Base-by-base conservation (phyloP, 108 stramenopile genomes). In the Craspedostauros australis region DNA sequence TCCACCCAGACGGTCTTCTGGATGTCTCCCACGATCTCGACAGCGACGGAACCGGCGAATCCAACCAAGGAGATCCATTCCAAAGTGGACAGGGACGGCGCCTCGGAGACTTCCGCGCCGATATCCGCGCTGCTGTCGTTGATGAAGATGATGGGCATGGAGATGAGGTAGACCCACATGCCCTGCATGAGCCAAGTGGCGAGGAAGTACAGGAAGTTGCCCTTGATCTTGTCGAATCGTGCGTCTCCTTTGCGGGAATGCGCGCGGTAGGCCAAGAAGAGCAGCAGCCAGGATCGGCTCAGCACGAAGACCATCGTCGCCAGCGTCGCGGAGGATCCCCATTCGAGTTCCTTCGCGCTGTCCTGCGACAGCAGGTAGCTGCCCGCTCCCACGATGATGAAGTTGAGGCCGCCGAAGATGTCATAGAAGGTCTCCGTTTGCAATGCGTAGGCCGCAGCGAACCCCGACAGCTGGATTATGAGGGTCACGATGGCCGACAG, bases 181-280 rank as follows among this genome's bases (percentile, higher is more conserved):
- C 57, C 82, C 43, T 84, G 82, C 8, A 67, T 73, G 58, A 80
- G 77, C 82, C 82, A 84, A 59, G 52, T 77, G 5, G 80, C 56
- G 31, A 74, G 60, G 37, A 84, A 80, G 0, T 50, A 32, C 4
- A 62, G 62, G 18, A 52, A 40, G 31, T 72, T 77, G 24, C 71
- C 62, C 29, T 66, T 36, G 3, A 75, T 73, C 50, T 70, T 72
- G 38, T 84, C 78, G 49, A 84, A 84, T 65, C 82, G 45, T 1
- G 78, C 37, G 58, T 80, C 82, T n/a, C 82, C 82, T 24, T 69
- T 70, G 2, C 82, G 70, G 44, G 71, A 57, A 32, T 84, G 82
- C 20, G 82, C 82, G 39, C 82, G 45, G 78, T 79, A 80, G 0
- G 77, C 76, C 34, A 80, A 45, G 44, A 84, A 84, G 8, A 77